Conservation (phyloP, 495 filamentous ascomycete genomes). For the Tetracladium setigerum region DNA sequence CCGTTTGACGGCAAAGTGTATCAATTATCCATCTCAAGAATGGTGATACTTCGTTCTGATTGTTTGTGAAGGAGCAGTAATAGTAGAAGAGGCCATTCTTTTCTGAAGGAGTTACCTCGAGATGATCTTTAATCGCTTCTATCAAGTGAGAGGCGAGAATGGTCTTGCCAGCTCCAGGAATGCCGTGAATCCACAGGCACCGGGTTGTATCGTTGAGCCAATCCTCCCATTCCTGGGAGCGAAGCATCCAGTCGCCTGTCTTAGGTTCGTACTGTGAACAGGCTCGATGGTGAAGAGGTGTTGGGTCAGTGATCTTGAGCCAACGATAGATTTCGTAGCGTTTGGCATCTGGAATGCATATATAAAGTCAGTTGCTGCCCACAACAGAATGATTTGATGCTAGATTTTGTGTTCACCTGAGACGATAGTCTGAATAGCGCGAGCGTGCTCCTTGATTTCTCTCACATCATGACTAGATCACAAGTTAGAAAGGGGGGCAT, state of each 20-base stretch:
- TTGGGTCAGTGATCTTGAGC: background rate
- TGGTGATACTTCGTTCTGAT: conserved; percentile 19
- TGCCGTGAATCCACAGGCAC: conserved; percentile 23
- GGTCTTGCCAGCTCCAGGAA: conserved; percentile 24
- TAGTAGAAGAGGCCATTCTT: conserved; percentile 16
- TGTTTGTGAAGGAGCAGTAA: conserved; percentile 21
- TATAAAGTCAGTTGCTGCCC: too few relatives aligned
- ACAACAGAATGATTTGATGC: too few relatives aligned
- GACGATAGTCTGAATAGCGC: too few relatives aligned
- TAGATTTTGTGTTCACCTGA: background rate
- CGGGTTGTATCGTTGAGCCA: conserved; percentile 9
- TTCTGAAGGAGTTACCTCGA: background rate
- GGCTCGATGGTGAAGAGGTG: background rate
- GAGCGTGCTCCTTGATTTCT: too few relatives aligned
- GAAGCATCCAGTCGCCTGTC: conserved; percentile 6
- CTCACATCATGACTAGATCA: too few relatives aligned
- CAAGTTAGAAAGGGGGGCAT: too few relatives aligned
- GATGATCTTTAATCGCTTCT: conserved; percentile 3
- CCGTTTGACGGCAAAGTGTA: conserved; percentile 16
- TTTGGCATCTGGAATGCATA: too few relatives aligned
- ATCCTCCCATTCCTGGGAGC: conserved; percentile 2
- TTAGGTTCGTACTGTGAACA: background rate
- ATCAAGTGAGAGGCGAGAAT: conserved; percentile 19
- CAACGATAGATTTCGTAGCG: too few relatives aligned
- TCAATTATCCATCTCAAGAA: conserved; percentile 18